These are phyloP conservation scores for Corniculantispora saksenae DNA, from an alignment of 2,329 filamentous ascomycete species.

Conservation along the genomic window DNA sequence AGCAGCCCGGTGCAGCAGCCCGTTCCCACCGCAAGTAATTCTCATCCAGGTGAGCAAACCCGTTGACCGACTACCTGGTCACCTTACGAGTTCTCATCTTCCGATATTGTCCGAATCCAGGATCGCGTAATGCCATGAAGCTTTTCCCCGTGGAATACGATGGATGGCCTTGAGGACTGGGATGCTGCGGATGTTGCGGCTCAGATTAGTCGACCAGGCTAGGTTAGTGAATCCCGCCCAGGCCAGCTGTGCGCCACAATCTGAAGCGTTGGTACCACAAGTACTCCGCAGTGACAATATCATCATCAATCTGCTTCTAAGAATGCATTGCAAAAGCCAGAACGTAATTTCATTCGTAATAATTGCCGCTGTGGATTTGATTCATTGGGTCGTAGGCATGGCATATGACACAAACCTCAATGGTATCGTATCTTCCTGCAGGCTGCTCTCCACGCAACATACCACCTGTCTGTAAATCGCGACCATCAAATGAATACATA, in stretches of 20 bases:
- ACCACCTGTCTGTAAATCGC: background rate
- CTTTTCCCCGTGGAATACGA: background rate
- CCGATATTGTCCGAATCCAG: conserved; percentile 11
- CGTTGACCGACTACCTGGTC: background rate
- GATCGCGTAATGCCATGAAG: background rate
- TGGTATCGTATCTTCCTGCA: background rate
- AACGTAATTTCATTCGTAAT: too few relatives aligned
- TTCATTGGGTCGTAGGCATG: too few relatives aligned
- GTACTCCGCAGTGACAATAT: background rate
- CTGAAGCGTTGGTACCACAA: background rate
- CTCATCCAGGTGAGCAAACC: conserved; percentile 1
- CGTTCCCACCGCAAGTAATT: background rate
- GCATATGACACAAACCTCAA: too few relatives aligned
- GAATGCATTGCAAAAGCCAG: too few relatives aligned
- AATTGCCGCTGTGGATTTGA: too few relatives aligned
- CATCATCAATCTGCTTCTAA: background rate
- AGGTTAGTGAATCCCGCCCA: background rate
- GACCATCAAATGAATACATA: background rate
- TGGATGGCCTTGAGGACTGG: background rate
- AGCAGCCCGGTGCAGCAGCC: background rate
- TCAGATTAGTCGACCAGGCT: background rate
- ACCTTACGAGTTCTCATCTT: background rate
- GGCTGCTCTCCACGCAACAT: background rate
- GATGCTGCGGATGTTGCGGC: background rate
- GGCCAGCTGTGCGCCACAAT: background rate